Conservation (phyloP, 306 rosid species). For the Castanospermum australe region DNA sequence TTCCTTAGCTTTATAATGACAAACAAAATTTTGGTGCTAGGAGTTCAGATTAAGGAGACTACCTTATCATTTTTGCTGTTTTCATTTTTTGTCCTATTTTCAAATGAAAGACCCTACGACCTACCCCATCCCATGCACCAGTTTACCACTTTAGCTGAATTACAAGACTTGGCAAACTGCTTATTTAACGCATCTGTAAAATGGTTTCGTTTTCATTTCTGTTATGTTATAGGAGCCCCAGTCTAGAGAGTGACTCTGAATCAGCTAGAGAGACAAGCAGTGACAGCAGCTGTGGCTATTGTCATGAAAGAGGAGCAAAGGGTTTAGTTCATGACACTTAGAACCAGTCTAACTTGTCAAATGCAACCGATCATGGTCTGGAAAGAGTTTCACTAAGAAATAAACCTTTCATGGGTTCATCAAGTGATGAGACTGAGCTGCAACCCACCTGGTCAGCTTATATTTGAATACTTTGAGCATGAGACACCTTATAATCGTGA, state of each 20-base stretch:
- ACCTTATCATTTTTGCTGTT: not conserved
- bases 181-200: not conserved
- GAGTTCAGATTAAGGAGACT: not conserved
- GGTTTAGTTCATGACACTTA: constrained; percentile 29
- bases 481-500: constrained; percentile 73
- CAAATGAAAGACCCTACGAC: not conserved
- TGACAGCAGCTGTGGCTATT: constrained; percentile 55
- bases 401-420: constrained; percentile 46
- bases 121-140: not conserved
- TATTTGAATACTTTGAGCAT: constrained; percentile 64
- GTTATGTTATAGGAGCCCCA: constrained; percentile 45
- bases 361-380: constrained; percentile 31
- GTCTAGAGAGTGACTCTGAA: constrained; percentile 64
- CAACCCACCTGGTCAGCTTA: constrained; percentile 49
- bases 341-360: constrained; percentile 26
- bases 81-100: not conserved
- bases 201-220: not conserved
- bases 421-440: constrained; percentile 63
- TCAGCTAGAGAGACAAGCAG: constrained; percentile 71
- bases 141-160: not conserved
- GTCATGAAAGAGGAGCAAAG: constrained; percentile 34
- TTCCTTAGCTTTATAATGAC: not conserved
- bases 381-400: constrained; percentile 38
- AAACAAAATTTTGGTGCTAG: not conserved
- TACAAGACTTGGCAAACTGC: not conserved